These are phyloP conservation scores for Pleurotus djamor DNA, from an alignment of 768 basidiomycete genomes.

Conservation along the genomic window DNA sequence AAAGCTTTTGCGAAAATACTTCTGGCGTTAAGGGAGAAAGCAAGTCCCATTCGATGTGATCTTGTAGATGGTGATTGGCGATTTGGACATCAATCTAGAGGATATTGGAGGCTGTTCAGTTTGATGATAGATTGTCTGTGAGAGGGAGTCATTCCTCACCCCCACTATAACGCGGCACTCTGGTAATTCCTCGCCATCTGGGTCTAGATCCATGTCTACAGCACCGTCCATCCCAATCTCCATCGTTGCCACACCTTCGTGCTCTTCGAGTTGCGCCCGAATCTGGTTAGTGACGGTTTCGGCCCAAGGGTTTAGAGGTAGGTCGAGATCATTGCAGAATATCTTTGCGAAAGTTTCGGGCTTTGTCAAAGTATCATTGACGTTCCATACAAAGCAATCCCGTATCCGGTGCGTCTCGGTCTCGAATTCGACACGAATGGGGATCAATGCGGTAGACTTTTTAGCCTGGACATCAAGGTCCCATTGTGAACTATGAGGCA, in stretches of 20 bases:
- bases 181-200: constrained; percentile 53
- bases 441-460: constrained; percentile 59
- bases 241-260: constrained; percentile 78
- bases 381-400: constrained; percentile 96
- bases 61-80: constrained; percentile 84
- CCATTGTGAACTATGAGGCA: constrained; percentile 56
- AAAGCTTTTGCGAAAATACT: constrained; percentile 75
- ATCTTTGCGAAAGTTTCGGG: constrained; percentile 83
- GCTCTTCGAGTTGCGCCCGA: constrained; percentile 87
- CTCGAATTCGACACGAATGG: constrained; percentile 95
- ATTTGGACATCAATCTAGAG: constrained; percentile 95
- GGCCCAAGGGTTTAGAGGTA: constrained; percentile 64
- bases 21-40: constrained; percentile 90
- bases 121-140: not conserved
- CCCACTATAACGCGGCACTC: constrained; percentile 84
- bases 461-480: constrained; percentile 62
- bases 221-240: constrained; percentile 66
- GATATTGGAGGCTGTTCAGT: not conserved
- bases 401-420: constrained; percentile 89
- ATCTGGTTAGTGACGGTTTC: constrained; percentile 87
- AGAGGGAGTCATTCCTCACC: constrained; percentile 37
- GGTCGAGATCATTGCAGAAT: constrained; percentile 87
- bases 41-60: constrained; percentile 99
- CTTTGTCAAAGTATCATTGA: constrained; percentile 82
- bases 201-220: constrained; percentile 39